Evolutionary conservation across 2,329 filamentous ascomycete genomes (phyloP), one percentile per base, ranked within the genome.

Genomic region (Aspergillus sp.): DNA sequence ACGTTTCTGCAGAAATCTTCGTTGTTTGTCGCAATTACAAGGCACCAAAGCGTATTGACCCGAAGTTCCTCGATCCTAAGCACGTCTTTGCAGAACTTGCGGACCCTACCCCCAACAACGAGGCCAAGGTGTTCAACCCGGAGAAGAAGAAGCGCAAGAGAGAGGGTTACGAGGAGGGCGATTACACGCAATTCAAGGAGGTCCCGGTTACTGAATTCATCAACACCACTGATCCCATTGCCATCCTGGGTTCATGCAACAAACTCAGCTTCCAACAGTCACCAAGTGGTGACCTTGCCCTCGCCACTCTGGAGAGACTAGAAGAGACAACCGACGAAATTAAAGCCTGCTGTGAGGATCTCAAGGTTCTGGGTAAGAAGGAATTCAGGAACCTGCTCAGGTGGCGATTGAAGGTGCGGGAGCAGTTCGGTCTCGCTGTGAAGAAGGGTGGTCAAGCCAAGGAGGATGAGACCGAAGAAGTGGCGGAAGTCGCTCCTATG

Each of bases 1-100:
- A 96, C 71, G 94, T 99, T 55, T 97, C 92, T 7, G 95, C 95
- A 66, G 95, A 99, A 82, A 98, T 98, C 43, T 99, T 99, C 81
- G 94, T 98, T 65, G 95, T 99, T 36, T 98, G 94, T 79, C 87
- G 89, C 67, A 95, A 94, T 19, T 99, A 88, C 83, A 98, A 97
- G 79, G 94, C 94, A 0, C 95, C 95, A 3, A 98, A 97, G 79
- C 86, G 88, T 65, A 87, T 99, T 61, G 95, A 99, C 72, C 92
- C 94, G 9, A 91, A 91, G 67, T 96, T 99, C 74, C 82, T 99
- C 55, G 95, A 99, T 71, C 87, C 95, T 5, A 87, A 87, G 66
- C 87, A 90, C 59, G 95, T 98, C 30, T 99, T 99, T 72, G 93
- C 93, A 32, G 95, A 99, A 76, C 81, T 97, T n/a, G 82, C 89